Base-by-base conservation (phyloP, 2,329 filamentous ascomycete genomes). In the Fusarium goolgardi region DNA sequence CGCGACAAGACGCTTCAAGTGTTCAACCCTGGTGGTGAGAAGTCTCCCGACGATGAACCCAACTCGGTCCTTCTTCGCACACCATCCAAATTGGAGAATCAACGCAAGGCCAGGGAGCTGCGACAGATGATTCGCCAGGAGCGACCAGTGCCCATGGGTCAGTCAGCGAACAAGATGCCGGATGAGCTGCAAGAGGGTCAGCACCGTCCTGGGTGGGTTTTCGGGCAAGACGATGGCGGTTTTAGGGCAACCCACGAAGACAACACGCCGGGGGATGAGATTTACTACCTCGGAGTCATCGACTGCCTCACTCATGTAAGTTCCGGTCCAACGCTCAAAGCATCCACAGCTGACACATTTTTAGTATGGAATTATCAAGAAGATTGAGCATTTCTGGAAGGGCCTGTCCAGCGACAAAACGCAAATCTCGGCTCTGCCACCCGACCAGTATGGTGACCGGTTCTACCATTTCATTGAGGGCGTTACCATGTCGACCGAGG, bases 221-320 rank as follows among this genome's bases (percentile, higher is more conserved):
- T 98, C 78, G 97, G 97, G 77, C 89, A 90, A 60, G 95, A 98
- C 71, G 95, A 98, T 75, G 96, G 96, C 49, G 96, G 96, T 5
- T 94, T 97, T 79, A 86, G 90, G 71, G 95, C 96, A 15, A 98
- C 96, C 1, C 94, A 97, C 75, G 94, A 97, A 78, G 90, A 97
- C 78, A 91, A 97, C 66, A 82, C 83, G 18, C 88, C 92, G 2
- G 94, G 91, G 3, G 93, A 97, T 55, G 93, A 97, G 80, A 94
- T 99, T 41, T 99, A 99, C 80, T 99, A 99, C 77, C 88, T 99
- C 10, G 96, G 96, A 35, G 96, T 99, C 73, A 99, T 99, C 78
- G 96, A 99, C 80, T 99, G 96, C 79, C 84, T 99, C 74, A 99
- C 96, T 73, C 93, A 97, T 78, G 94, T 97, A 86, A 88, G 92